These are phyloP conservation scores for Furcasterigmium sp. DNA, from an alignment of 2,329 filamentous ascomycete genomes.

Conservation along the genomic window DNA sequence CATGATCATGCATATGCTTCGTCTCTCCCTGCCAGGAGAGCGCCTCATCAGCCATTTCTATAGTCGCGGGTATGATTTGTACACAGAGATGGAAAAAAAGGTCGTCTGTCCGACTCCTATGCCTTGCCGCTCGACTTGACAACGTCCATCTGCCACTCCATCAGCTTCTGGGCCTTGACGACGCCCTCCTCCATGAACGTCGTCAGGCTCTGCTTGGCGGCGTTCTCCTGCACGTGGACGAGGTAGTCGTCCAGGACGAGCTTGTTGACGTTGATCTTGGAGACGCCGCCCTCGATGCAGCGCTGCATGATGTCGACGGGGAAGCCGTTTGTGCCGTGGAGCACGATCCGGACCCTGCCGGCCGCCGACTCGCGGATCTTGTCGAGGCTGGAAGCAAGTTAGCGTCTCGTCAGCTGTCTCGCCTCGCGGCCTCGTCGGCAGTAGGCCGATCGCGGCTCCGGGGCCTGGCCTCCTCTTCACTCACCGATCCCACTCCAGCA, in stretches of 20 bases:
- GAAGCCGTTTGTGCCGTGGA: conserved; percentile 55
- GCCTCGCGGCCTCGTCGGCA: neutral
- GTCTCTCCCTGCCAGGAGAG: too few relatives aligned
- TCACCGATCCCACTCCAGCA: conserved; percentile 48
- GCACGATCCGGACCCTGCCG: conserved; percentile 24
- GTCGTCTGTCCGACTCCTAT: conserved; percentile 5
- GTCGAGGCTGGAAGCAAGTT: conserved; percentile 1
- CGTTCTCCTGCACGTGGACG: conserved; percentile 31
- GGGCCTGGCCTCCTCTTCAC: too few relatives aligned
- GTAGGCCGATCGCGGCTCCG: too few relatives aligned
- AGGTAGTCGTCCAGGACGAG: conserved; percentile 40
- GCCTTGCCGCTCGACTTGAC: conserved; percentile 39
- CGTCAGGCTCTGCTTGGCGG: conserved; percentile 26
- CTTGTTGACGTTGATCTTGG: conserved; percentile 55
- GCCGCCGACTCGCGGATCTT: conserved; percentile 3
- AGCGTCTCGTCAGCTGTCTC: neutral
- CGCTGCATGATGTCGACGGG: conserved; percentile 39
- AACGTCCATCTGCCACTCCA: conserved; percentile 43
- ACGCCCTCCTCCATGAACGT: conserved; percentile 39
- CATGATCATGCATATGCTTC: too few relatives aligned
- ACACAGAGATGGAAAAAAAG: too few relatives aligned
- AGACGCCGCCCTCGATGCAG: conserved; percentile 46
- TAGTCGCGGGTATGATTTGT: too few relatives aligned
- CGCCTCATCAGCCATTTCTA: too few relatives aligned
- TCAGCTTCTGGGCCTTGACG: conserved; percentile 31